Conservation (phyloP, 805 yeast species). For the Yarrowia hollandica region DNA sequence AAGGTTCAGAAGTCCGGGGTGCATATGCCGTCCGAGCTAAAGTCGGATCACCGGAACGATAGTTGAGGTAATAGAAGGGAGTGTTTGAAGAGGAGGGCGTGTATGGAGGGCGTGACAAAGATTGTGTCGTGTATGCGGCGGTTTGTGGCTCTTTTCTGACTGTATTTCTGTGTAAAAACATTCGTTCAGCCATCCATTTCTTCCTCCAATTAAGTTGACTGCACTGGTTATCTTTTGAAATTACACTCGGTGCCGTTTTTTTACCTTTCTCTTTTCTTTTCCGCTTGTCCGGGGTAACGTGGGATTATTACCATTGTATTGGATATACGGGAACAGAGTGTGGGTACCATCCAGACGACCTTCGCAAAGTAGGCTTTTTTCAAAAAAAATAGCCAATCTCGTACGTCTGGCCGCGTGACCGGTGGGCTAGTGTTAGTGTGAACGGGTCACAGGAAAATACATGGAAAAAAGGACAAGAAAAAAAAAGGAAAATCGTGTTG, state of each 20-base stretch:
- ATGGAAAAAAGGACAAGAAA: too few relatives aligned
- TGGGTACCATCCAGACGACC: too few relatives aligned
- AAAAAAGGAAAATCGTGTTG: too few relatives aligned
- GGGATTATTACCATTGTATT: not conserved
- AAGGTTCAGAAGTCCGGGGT: constrained; percentile 29
- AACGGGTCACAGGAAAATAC: too few relatives aligned
- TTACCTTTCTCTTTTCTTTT: not conserved
- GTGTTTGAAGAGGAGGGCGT: too few relatives aligned
- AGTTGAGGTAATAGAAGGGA: too few relatives aligned
- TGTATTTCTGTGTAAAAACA: too few relatives aligned
- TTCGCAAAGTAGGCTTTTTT: constrained; percentile 17
- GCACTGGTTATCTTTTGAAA: not conserved
- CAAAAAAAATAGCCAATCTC: not conserved
- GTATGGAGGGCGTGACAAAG: too few relatives aligned
- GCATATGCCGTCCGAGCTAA: constrained; percentile 24
- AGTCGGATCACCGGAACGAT: constrained; percentile 25
- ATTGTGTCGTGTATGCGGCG: too few relatives aligned
- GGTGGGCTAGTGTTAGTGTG: not conserved
- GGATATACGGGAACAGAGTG: not conserved
- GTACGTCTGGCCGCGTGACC: not conserved
- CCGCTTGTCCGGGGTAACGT: constrained; percentile 17
- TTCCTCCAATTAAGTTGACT: not conserved
- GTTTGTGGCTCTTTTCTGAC: too few relatives aligned
- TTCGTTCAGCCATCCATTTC: not conserved
- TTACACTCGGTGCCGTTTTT: too few relatives aligned